Evolutionary conservation across 176 grass and related monocot species (phyloP).

Genomic region (Oryza meridionalis): DNA sequence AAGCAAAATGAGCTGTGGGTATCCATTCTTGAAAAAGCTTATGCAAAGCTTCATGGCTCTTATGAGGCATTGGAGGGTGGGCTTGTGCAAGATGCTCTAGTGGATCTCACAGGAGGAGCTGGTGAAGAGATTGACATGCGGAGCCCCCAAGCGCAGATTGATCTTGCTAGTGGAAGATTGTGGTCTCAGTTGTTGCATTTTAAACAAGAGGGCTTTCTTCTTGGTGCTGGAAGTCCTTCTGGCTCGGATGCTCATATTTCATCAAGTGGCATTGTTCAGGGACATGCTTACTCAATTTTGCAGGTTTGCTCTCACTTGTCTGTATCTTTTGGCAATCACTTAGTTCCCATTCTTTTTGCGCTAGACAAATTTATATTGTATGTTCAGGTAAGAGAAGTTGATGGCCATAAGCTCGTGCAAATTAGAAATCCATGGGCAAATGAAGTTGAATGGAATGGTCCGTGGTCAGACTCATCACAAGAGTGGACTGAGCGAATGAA

Average conservation of each 20-base stretch:
- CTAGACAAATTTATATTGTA: conserved; percentile 35
- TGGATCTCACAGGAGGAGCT: conserved; percentile 96
- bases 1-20: conserved; percentile 97
- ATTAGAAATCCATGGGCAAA: conserved; percentile 99
- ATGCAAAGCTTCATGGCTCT: conserved; percentile 98
- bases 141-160: conserved; percentile 87
- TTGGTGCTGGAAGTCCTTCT: conserved; percentile 98
- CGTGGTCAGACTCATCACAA: conserved; percentile 88
- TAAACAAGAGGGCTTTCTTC: conserved; percentile 95
- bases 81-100: conserved; percentile 98
- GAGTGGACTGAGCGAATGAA: conserved; percentile 99
- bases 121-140: conserved; percentile 99
- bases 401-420: conserved; percentile 98
- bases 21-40: conserved; percentile 96
- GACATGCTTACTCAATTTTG: conserved; percentile 98
- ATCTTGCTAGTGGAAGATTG: conserved; percentile 94
- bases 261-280: conserved; percentile 98
- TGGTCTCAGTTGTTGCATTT: conserved; percentile 99
- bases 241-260: conserved; percentile 95
- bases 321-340: conserved; percentile 11
- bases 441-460: conserved; percentile 99
- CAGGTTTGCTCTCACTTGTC: conserved; percentile 68
- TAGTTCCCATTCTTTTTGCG: neutral
- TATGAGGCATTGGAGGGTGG: conserved; percentile 98
- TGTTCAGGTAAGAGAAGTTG: conserved; percentile 92